Evolutionary conservation across 768 basidiomycete species (phyloP), one percentile per base, ranked within the genome.

Genomic region (Basidioascus undulatus): DNA sequence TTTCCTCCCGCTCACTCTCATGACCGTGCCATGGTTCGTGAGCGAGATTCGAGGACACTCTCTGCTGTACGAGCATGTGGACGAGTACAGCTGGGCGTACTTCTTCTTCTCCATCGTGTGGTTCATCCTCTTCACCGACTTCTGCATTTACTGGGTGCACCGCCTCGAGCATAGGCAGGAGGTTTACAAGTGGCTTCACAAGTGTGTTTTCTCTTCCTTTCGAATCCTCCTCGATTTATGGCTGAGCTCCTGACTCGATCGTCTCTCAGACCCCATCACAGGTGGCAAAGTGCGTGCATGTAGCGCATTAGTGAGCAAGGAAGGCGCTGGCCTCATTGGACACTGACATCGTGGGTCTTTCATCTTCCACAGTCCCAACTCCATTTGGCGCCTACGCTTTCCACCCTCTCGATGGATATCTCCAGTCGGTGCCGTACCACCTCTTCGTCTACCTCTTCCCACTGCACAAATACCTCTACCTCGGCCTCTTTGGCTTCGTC

Each of bases 221-320:
- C n/a, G n/a, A n/a, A n/a, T n/a, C n/a, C n/a, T n/a, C n/a, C n/a
- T n/a, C n/a, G n/a, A n/a, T n/a, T n/a, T n/a, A n/a, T n/a, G n/a
- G n/a, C n/a, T n/a, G n/a, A n/a, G n/a, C n/a, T n/a, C n/a, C n/a
- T n/a, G n/a, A n/a, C n/a, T n/a, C n/a, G n/a, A n/a, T n/a, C n/a
- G n/a, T n/a, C n/a, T n/a, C n/a, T n/a, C n/a, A n/a, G n/a, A n/a
- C 86, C 89, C 1, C 92, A 98, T 57, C 92, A 98, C 68, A 87
- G 81, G 60, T 98, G 92, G 92, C 65, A 94, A 47, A 72, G 86
- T 89, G 57, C 42, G 84, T 71, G 23, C 15, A n/a, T n/a, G n/a
- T n/a, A n/a, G n/a, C n/a, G n/a, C n/a, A n/a, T n/a, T n/a, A n/a
- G n/a, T n/a, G n/a, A n/a, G n/a, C n/a, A n/a, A n/a, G n/a, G 15